Evolutionary conservation across 2,329 filamentous ascomycete genomes (phyloP).

Genomic region (Septoria linicola): DNA sequence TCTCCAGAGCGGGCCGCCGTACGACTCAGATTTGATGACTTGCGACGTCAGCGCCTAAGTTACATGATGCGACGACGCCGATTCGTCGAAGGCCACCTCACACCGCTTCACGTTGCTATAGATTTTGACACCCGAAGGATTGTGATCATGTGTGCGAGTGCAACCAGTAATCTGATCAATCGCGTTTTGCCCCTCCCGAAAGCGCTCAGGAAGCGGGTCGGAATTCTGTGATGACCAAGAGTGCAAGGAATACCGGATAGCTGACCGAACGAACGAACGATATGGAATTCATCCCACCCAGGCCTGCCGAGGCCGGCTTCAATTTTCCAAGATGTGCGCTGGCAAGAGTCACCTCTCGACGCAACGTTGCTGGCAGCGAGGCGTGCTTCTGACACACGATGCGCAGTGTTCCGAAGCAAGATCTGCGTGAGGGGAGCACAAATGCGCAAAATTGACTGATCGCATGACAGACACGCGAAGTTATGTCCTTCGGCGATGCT

Average conservation of each 20-base stretch:
- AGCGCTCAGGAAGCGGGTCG: background rate
- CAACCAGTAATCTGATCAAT: slow-evolving; percentile 13
- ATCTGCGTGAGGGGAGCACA: no score
- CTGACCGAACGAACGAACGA: slow-evolving; percentile 5
- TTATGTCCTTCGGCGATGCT: slow-evolving; percentile 3
- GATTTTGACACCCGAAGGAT: slow-evolving; percentile 8
- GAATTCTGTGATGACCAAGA: background rate
- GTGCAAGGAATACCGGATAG: background rate
- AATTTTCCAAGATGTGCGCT: no score
- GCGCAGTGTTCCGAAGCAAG: no score
- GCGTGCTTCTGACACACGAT: no score
- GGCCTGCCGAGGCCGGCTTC: no score
- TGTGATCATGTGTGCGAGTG: slow-evolving; percentile 16
- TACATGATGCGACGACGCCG: slow-evolving; percentile 1
- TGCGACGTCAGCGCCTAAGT: slow-evolving; percentile 15
- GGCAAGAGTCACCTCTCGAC: no score
- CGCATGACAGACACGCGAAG: background rate
- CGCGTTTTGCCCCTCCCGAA: slow-evolving; percentile 9
- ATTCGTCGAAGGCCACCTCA: slow-evolving; percentile 13
- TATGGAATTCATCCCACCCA: no score
- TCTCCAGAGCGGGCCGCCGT: background rate
- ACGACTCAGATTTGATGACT: slow-evolving; percentile 10
- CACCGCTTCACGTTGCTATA: slow-evolving; percentile 15
- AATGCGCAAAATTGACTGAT: background rate
- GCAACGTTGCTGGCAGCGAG: no score